Evolutionary conservation across 768 basidiomycete species (phyloP).

Genomic region (Postia placenta): DNA sequence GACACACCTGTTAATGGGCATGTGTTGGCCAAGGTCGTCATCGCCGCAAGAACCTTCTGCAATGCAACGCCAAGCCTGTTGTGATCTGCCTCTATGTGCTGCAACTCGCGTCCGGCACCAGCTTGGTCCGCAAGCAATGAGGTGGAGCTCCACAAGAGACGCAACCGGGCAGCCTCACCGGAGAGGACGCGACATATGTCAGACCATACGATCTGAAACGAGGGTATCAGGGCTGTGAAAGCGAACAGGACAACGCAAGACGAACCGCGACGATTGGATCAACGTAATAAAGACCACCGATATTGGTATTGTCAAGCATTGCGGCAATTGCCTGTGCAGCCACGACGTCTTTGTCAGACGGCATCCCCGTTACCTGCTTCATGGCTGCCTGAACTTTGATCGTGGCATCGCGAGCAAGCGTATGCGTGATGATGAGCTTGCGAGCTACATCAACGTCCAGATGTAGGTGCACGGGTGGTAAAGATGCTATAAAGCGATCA

Average conservation of each 20-base stretch:
- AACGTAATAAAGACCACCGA: slow-evolving; percentile 3
- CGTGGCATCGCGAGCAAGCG: slow-evolving; percentile 40
- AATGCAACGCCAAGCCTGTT: slow-evolving; percentile 4
- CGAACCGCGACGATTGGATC: slow-evolving; percentile 17
- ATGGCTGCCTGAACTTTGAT: slow-evolving; percentile 50
- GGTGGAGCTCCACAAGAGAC: slow-evolving; percentile 2
- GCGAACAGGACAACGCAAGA: background rate
- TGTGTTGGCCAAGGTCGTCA: slow-evolving; percentile 15
- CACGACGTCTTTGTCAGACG: slow-evolving; percentile 16
- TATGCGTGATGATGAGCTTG: slow-evolving; percentile 39
- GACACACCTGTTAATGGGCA: slow-evolving; percentile 17
- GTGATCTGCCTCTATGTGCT: slow-evolving; percentile 5
- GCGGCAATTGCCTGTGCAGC: slow-evolving; percentile 10
- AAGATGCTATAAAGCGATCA: slow-evolving; percentile 16
- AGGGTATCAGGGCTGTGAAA: background rate
- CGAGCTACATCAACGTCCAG: slow-evolving; percentile 18
- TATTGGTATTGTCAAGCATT: slow-evolving; percentile 5
- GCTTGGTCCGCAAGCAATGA: slow-evolving; percentile 3
- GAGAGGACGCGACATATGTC: slow-evolving; percentile 13
- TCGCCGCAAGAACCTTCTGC: slow-evolving; percentile 11
- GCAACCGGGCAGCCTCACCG: slow-evolving; percentile 13
- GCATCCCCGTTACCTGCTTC: slow-evolving; percentile 28
- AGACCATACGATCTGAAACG: slow-evolving; percentile 16
- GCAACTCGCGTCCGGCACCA: slow-evolving; percentile 6
- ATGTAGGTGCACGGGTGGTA: slow-evolving; percentile 14